Conservation (phyloP, 345 rosid genomes). For the Citrus sp. region DNA sequence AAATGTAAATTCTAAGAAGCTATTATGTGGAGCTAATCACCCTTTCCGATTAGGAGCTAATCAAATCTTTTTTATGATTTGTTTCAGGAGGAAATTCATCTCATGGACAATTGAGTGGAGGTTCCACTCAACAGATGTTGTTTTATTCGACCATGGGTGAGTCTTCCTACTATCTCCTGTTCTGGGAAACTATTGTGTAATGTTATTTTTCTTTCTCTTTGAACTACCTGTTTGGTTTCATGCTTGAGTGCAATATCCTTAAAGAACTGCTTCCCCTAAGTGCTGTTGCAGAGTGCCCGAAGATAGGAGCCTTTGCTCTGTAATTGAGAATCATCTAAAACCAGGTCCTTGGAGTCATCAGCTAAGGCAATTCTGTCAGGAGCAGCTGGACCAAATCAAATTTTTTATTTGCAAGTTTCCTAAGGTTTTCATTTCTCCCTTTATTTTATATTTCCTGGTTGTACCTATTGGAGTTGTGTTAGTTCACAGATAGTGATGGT, state of each 20-base stretch:
- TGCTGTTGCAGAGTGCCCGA: conserved; percentile 55
- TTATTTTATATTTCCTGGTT: neutral
- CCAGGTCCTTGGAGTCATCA: conserved; percentile 76
- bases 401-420: conserved; percentile 59
- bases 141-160: conserved; percentile 67
- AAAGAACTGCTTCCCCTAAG: conserved; percentile 5
- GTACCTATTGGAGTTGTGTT: neutral
- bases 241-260: neutral
- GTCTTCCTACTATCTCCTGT: conserved; percentile 13
- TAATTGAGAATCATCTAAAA: conserved; percentile 66
- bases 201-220: neutral
- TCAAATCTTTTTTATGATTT: conserved; percentile 16
- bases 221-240: neutral
- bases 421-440: conserved; percentile 34
- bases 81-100: conserved; percentile 56
- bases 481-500: neutral
- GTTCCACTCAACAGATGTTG: conserved; percentile 68
- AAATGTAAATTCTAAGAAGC: neutral
- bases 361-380: conserved; percentile 58
- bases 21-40: neutral
- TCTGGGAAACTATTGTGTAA: neutral
- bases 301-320: conserved; percentile 49
- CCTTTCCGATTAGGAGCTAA: neutral
- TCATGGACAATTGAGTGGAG: conserved; percentile 94
- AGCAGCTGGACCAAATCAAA: conserved; percentile 55